A percentile compares a stretch with the other conserved stretches of the same genome.
phyloP scores from a whole-genome alignment of 805 yeast species.

The Nakazawaea ambrosiae region DNA sequence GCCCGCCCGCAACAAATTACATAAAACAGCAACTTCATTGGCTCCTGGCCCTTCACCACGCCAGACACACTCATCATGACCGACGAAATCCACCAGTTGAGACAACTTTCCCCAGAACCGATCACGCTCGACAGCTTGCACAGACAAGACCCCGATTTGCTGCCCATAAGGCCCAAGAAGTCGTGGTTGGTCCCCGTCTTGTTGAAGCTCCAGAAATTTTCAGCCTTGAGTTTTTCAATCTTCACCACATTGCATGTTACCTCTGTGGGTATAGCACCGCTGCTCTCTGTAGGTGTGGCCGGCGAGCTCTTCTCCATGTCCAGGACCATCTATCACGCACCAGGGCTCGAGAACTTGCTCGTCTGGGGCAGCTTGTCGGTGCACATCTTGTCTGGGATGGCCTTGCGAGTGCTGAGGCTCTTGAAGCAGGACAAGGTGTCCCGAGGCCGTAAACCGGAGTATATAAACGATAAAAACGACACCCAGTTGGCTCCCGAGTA shows the following conservation, averaged over 20 bases:
- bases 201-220: conserved; percentile 42
- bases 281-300: conserved; percentile 34
- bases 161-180: not conserved
- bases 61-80: too few relatives aligned
- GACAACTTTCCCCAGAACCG: too few relatives aligned
- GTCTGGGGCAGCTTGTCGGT: conserved; percentile 37
- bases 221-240: conserved; percentile 48
- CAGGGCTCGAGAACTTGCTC: conserved; percentile 40
- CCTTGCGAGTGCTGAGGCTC: conserved; percentile 31
- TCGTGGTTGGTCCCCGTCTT: conserved; percentile 16
- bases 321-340: conserved; percentile 53
- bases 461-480: conserved; percentile 3
- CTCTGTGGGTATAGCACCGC: conserved; percentile 49
- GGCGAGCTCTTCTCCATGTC: conserved; percentile 54
- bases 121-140: not conserved
- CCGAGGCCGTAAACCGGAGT: conserved; percentile 9
- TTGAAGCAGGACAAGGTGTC: conserved; percentile 21
- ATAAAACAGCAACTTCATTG: too few relatives aligned
- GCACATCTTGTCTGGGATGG: conserved; percentile 51
- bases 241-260: conserved; percentile 54
- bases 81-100: too few relatives aligned
- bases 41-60: too few relatives aligned
- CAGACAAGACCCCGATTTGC: not conserved
- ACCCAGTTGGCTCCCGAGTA: conserved; percentile 30
- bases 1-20: too few relatives aligned